Evolutionary conservation across 106 monocot species (phyloP), one percentile per base, ranked within the genome.

Genomic region (Agapanthus africanus): DNA sequence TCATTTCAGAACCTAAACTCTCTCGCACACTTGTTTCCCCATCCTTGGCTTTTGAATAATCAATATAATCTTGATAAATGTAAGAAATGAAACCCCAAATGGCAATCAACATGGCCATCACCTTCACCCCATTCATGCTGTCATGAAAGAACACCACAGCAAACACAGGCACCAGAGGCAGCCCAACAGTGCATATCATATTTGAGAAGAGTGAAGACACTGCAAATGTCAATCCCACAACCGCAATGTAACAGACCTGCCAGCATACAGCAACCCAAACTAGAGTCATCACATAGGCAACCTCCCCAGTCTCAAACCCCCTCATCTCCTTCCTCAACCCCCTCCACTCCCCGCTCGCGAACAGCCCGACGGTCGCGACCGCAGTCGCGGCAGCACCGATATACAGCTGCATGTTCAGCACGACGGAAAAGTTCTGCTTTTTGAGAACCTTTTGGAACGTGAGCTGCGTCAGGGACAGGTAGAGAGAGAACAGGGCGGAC

Each of bases 71-170:
- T 63, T 85, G 84, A 40, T 85, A 85, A 22, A 77, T 28, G 63
- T 77, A 85, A 14, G 84, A 80, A 25, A 59, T 16, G 30, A 81
- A 81, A 0, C 84, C 80, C 80, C 80, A 85, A 0, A 85, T 5
- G 3, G 77, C 84, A n/a, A 80, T 25, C 26, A 84, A 14, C 66
- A 84, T 22, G 13, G 80, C n/a, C 2, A 84, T 39, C 31, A 74
- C 77, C 68, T 81, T 85, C 11, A 81, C 35, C 42, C 77, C 80
- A 26, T 74, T 65, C 70, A 85, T 85, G 11, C 23, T 54, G 32
- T 85, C 84, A 60, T 68, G 68, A n/a, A 85, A 85, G 46, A 85
- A 67, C 7, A 80, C 34, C 54, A 81, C 84, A 6, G 80, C 83
- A 25, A 83, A 79, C 15, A 83, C 36, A 9, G 83, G 83, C 6